Conservation (phyloP, 257 asterid genomes). For the Echium plantagineum region DNA sequence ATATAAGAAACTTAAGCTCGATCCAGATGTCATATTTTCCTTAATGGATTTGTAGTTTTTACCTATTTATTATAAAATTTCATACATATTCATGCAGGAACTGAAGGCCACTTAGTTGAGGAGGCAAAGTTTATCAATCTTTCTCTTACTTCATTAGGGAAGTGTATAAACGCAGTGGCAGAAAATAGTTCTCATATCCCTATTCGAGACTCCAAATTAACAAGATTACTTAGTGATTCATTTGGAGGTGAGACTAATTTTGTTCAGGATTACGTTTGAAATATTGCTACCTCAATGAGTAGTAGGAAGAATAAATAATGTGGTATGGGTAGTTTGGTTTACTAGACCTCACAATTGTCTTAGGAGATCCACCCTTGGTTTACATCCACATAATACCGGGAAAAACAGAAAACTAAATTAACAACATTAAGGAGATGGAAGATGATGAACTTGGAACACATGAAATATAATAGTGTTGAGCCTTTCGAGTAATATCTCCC, state of each 20-base stretch:
- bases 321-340: too few relatives aligned
- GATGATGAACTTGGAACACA: too few relatives aligned
- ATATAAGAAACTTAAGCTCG: neutral
- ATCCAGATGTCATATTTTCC: neutral
- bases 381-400: too few relatives aligned
- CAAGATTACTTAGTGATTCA: conserved; percentile 87
- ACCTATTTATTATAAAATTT: neutral
- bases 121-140: conserved; percentile 90
- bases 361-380: too few relatives aligned
- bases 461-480: too few relatives aligned
- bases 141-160: conserved; percentile 75
- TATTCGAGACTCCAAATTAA: conserved; percentile 79
- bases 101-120: conserved; percentile 77
- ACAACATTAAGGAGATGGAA: too few relatives aligned
- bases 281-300: too few relatives aligned
- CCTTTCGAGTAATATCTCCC: too few relatives aligned
- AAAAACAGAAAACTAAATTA: too few relatives aligned
- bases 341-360: too few relatives aligned
- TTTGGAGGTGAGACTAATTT: conserved; percentile 57
- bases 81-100: conserved; percentile 35
- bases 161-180: conserved; percentile 88
- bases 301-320: too few relatives aligned
- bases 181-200: conserved; percentile 90
- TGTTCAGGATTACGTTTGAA: neutral
- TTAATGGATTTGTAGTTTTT: neutral